These are phyloP conservation scores for Cucumis variabilis DNA, from an alignment of 331 rosid species.

Conservation along the genomic window DNA sequence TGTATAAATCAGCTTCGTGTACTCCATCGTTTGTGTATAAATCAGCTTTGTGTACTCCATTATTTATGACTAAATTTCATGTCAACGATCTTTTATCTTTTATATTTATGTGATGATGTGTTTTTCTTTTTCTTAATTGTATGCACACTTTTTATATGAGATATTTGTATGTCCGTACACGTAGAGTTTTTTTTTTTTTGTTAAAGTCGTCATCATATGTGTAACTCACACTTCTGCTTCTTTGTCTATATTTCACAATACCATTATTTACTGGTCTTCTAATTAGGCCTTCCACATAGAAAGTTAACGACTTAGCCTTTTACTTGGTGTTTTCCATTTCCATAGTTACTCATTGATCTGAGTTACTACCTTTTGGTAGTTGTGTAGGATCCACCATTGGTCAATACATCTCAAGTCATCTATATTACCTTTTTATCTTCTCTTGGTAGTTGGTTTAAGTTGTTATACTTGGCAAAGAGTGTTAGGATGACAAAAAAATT, in stretches of 20 bases:
- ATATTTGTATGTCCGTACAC: not conserved
- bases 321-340: not conserved
- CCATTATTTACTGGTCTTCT: constrained; percentile 9
- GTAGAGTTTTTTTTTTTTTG: not conserved
- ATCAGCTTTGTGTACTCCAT: not conserved
- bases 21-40: no score
- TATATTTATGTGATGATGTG: not conserved
- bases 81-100: no score
- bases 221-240: constrained; percentile 32
- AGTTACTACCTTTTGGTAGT: not conserved
- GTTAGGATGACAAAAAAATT: not conserved
- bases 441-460: not conserved
- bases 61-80: not conserved
- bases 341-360: not conserved
- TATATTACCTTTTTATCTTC: not conserved
- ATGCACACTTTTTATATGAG: not conserved
- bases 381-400: not conserved
- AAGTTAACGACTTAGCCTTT: not conserved
- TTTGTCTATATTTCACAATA: constrained; percentile 18
- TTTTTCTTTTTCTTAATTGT: not conserved
- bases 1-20: no score
- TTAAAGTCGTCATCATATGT: not conserved
- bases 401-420: not conserved
- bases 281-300: not conserved
- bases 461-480: not conserved